These are phyloP conservation scores for Aspergillus aculeatinus DNA, from an alignment of 2,329 filamentous ascomycete species.

Conservation along the genomic window DNA sequence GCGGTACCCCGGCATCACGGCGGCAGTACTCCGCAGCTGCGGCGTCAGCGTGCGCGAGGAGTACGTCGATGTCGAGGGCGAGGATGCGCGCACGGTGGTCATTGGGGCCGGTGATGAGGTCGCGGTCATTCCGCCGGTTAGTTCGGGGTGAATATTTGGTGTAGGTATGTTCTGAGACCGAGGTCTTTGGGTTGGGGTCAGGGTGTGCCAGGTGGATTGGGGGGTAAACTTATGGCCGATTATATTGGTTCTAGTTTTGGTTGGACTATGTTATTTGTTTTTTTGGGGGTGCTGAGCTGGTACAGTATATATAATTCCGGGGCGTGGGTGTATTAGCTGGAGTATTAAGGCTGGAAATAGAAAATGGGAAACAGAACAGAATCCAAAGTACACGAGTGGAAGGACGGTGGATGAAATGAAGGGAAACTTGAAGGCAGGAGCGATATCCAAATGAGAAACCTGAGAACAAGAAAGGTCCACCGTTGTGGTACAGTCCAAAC, in stretches of 20 bases:
- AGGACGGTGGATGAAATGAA: not conserved
- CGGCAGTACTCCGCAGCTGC: slow-evolving; percentile 41
- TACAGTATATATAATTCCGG: not conserved
- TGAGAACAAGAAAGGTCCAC: not conserved
- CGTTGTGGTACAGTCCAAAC: not conserved
- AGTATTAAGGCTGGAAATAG: too few species aligned
- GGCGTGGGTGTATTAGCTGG: not conserved
- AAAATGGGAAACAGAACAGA: too few species aligned
- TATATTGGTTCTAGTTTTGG: not conserved
- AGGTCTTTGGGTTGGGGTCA: not conserved
- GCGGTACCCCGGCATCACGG: slow-evolving; percentile 42
- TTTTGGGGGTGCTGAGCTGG: not conserved
- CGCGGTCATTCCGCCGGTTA: slow-evolving; percentile 50
- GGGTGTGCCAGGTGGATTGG: not conserved
- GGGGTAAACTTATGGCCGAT: not conserved
- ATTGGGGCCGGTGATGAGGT: slow-evolving; percentile 45
- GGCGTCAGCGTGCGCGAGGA: slow-evolving; percentile 45
- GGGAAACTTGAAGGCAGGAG: not conserved
- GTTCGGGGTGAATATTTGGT: slow-evolving; percentile 40
- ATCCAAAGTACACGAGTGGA: too few species aligned
- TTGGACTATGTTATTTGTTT: not conserved
- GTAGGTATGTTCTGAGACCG: not conserved
- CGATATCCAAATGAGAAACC: not conserved
- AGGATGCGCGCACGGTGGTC: slow-evolving; percentile 22
- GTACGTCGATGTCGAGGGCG: slow-evolving; percentile 42